These are phyloP conservation scores for Fusarium sp. DNA, from an alignment of 2,329 filamentous ascomycete genomes.

Conservation along the genomic window DNA sequence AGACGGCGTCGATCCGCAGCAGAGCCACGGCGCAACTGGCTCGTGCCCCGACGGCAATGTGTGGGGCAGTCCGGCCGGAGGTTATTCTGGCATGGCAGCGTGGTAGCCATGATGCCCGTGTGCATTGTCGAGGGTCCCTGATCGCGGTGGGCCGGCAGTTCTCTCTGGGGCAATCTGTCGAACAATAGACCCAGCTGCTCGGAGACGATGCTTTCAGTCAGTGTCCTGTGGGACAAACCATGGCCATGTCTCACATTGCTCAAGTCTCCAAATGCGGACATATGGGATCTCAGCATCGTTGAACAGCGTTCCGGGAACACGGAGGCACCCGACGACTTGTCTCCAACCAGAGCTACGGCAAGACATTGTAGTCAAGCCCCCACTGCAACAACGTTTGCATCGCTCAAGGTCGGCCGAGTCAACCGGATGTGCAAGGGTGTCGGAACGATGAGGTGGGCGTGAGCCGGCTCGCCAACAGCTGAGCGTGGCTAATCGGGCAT, in stretches of 20 bases:
- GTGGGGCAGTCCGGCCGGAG: slow-evolving; percentile 28
- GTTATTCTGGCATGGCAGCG: slow-evolving; percentile 11
- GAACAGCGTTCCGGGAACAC: background rate
- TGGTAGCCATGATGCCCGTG: slow-evolving; percentile 1
- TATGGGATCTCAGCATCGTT: background rate
- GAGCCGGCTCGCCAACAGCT: background rate
- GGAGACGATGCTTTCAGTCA: slow-evolving; percentile 20
- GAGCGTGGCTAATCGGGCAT: slow-evolving; percentile 7
- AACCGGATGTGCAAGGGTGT: background rate
- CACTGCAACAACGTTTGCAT: slow-evolving; percentile 9
- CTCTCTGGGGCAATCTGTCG: background rate
- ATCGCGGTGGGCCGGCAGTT: slow-evolving; percentile 13
- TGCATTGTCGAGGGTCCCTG: slow-evolving; percentile 14
- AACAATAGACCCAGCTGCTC: slow-evolving; percentile 9
- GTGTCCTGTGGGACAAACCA: background rate
- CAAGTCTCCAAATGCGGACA: background rate
- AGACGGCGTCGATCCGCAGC: slow-evolving; percentile 4
- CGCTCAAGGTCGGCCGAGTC: slow-evolving; percentile 17
- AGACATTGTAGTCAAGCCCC: slow-evolving; percentile 4
- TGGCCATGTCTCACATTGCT: background rate
- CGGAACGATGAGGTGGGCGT: background rate
- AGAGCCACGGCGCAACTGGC: slow-evolving; percentile 17
- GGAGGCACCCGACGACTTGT: slow-evolving; percentile 1
- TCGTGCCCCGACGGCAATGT: background rate
- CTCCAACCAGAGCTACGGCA: slow-evolving; percentile 1